phyloP scores from a whole-genome alignment of 139 green algal genomes.

The Chlamydomonas schloesseri region DNA sequence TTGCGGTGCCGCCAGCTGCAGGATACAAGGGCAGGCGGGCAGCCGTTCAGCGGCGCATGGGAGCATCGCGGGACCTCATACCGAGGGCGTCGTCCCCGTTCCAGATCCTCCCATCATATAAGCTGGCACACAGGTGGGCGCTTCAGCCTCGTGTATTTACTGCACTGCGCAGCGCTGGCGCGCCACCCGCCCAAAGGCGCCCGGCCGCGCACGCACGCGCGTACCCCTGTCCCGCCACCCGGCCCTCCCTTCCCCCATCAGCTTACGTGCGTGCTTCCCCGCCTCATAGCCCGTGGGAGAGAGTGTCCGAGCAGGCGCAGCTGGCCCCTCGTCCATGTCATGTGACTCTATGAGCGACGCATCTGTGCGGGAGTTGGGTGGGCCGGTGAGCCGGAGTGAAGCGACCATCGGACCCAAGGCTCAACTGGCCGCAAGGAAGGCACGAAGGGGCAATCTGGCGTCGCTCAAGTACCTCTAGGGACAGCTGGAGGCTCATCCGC shows the following conservation, averaged over 20 bases:
- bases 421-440: neutral
- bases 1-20: neutral
- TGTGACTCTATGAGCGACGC: constrained; percentile 60
- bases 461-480: constrained; percentile 8
- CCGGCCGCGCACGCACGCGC: neutral
- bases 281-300: constrained; percentile 24
- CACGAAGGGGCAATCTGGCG: no score
- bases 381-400: neutral
- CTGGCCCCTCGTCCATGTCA: constrained; percentile 49
- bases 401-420: neutral
- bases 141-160: no score
- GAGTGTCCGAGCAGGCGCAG: constrained; percentile 27
- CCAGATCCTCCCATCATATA: no score
- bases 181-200: no score
- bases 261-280: neutral
- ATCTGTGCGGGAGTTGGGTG: constrained; percentile 28
- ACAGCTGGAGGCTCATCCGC: constrained; percentile 53
- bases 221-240: no score
- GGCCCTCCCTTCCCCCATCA: no score
- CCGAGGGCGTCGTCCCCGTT: no score
- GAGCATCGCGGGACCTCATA: no score
- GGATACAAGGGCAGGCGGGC: no score
- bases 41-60: no score
- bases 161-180: no score
- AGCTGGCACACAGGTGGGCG: no score